phyloP scores from a whole-genome alignment of 1,284 basidiomycete species.

The Puccinia hordei region DNA sequence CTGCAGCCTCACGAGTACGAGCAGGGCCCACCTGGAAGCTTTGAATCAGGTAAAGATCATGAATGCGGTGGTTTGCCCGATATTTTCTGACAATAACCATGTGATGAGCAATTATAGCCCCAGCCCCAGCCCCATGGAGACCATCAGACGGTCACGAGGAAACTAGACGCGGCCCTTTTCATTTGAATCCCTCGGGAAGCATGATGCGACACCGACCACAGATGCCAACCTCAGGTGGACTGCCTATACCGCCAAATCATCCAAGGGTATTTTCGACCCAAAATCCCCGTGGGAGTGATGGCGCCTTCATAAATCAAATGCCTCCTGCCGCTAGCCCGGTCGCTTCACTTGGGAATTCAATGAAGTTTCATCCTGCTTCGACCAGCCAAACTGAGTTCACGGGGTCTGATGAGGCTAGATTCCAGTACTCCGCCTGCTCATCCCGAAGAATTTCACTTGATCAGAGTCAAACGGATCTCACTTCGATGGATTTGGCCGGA shows the following conservation, averaged over 20 bases:
- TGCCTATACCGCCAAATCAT: slow-evolving; percentile 6
- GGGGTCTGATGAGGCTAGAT: neutral
- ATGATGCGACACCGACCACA: neutral
- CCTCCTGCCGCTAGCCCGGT: neutral
- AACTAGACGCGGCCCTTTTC: neutral
- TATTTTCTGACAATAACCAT: slow-evolving; percentile 7
- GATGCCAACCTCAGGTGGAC: neutral
- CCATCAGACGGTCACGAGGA: neutral
- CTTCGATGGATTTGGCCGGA: neutral
- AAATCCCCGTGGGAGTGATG: neutral
- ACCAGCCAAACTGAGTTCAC: neutral
- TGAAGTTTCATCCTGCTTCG: slow-evolving; percentile 17
- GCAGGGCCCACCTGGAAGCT: neutral
- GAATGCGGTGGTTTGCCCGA: neutral
- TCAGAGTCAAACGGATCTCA: neutral
- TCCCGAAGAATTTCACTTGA: slow-evolving; percentile 13
- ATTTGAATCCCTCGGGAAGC: slow-evolving; percentile 14
- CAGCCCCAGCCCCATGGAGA: neutral
- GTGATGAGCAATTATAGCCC: neutral
- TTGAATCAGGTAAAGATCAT: slow-evolving; percentile 10
- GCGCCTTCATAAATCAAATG: neutral
- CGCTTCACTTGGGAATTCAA: neutral
- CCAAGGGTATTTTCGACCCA: neutral
- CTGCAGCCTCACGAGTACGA: slow-evolving; percentile 20
- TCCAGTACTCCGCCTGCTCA: neutral